Evolutionary conservation across 23 red algal species (phyloP).

Genomic region (Pyropia haitanensis): DNA sequence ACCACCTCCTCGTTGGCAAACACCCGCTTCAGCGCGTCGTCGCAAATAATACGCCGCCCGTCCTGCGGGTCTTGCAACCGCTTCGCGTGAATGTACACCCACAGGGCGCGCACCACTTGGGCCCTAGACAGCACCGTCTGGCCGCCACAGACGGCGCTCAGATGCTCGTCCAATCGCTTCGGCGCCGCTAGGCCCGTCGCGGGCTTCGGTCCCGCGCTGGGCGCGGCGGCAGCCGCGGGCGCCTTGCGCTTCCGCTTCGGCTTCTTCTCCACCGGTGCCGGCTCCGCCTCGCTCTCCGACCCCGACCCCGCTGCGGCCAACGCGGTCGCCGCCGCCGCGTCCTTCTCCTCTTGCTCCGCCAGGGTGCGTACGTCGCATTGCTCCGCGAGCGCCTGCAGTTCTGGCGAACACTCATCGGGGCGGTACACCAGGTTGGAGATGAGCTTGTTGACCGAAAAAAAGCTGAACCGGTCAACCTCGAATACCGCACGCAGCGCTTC

Average conservation of each 20-base stretch:
- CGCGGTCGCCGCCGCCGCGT: conserved; percentile 7
- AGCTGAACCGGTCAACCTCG: conserved; percentile 52
- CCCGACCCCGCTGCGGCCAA: conserved; percentile 13
- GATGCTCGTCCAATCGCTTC: conserved; percentile 30
- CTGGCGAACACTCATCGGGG: conserved; percentile 44
- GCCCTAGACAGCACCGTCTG: conserved; percentile 31
- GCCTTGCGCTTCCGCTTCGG: conserved; percentile 36
- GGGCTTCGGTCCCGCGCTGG: conserved; percentile 4
- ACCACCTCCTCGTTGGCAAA: conserved; percentile 55
- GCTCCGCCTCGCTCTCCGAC: background rate
- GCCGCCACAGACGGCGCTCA: conserved; percentile 68
- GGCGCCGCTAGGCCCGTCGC: conserved; percentile 39
- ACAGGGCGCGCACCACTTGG: conserved; percentile 73
- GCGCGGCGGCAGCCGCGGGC: background rate
- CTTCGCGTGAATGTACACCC: conserved; percentile 76
- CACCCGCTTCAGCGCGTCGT: conserved; percentile 68
- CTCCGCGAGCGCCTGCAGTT: conserved; percentile 38
- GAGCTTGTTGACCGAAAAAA: conserved; percentile 69
- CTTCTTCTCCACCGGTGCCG: conserved; percentile 19
- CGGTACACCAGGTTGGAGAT: conserved; percentile 44
- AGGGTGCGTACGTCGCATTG: conserved; percentile 33
- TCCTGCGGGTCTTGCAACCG: conserved; percentile 75
- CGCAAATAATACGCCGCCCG: conserved; percentile 60
- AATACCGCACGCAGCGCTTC: conserved; percentile 59
- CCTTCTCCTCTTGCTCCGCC: conserved; percentile 19